Conservation (phyloP, 306 rosid species). For the Quercus parvula region DNA sequence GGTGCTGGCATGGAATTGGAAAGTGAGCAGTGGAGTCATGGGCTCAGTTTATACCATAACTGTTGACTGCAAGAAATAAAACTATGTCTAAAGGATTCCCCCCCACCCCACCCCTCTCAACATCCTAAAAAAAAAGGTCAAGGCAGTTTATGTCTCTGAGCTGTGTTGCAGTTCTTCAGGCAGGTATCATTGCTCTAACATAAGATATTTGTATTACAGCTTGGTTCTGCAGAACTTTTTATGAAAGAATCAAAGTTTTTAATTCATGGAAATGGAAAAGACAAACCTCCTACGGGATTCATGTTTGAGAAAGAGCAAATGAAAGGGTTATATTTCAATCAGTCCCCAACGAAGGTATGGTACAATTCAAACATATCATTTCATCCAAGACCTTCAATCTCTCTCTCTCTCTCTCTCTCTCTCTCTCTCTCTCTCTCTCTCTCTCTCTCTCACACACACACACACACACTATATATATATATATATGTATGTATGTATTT, state of each 20-base stretch:
- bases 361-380: constrained; percentile 7
- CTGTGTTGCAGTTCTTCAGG: constrained; percentile 14
- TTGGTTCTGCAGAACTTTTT: constrained; percentile 83
- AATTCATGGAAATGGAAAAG: constrained; percentile 86
- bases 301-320: constrained; percentile 99
- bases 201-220: constrained; percentile 44
- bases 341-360: constrained; percentile 79
- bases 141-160: not conserved
- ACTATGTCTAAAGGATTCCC: not conserved
- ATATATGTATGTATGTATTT: too few relatives aligned
- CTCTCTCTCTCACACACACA: too few relatives aligned
- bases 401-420: too few relatives aligned
- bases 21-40: not conserved
- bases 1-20: not conserved
- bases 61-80: not conserved
- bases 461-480: too few relatives aligned
- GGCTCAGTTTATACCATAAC: not conserved
- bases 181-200: constrained; percentile 17
- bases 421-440: too few relatives aligned
- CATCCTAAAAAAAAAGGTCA: not conserved
- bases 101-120: not conserved
- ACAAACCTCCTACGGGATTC: constrained; percentile 85
- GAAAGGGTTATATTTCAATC: constrained; percentile 94
- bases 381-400: not conserved
- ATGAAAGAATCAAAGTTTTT: constrained; percentile 81